Evolutionary conservation across 2,329 filamentous ascomycete genomes (phyloP), one percentile per base, ranked within the genome.

Genomic region (Ciborinia camelliae): DNA sequence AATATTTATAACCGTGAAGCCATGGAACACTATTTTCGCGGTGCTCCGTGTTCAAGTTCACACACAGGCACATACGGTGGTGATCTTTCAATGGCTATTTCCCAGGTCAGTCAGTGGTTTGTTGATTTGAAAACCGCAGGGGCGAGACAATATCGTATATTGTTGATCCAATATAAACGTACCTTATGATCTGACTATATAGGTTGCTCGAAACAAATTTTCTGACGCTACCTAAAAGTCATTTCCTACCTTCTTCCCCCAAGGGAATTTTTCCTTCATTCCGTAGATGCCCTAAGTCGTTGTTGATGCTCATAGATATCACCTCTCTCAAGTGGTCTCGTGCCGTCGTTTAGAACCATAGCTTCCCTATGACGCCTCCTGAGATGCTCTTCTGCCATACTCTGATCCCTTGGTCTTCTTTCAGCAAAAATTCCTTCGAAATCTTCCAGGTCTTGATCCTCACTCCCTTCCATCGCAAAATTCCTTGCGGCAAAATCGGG

Each of bases 261-360:
- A 18, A 52, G 43, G 35, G 28, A 15, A 35, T 58, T 18, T 43
- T 47, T 4, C 3, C 14, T 58, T 58, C 55, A 59, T 26, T 59
- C 55, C 1, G 35, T 26, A 47, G 55, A 37, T 32, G n/a, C 30
- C 14, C 28, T 59, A 3, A 23, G 45, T 60, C 50, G 15, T 57
- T 43, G 48, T 52, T 72, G 68, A 23, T 72, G 69, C 60, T 95
- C 88, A 62, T 93, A 91, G 43, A 97, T 96, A 74, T 96, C 90
- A 52, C 86, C 86, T 68, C 86, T 84, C 4, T 84, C 86, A 52
- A 96, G 76, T 1, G 90, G 89, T 39, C 88, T 83, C 28, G 86
- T 91, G n/a, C 91, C 90, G 72, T 96, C 92, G 72, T 92, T 94
- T 64, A 97, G 80, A 26, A 97, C 92, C 85, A 97, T 93, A 5